Evolutionary conservation across 495 filamentous ascomycete species (phyloP).

Genomic region (Staphylotrichum tortipilum): DNA sequence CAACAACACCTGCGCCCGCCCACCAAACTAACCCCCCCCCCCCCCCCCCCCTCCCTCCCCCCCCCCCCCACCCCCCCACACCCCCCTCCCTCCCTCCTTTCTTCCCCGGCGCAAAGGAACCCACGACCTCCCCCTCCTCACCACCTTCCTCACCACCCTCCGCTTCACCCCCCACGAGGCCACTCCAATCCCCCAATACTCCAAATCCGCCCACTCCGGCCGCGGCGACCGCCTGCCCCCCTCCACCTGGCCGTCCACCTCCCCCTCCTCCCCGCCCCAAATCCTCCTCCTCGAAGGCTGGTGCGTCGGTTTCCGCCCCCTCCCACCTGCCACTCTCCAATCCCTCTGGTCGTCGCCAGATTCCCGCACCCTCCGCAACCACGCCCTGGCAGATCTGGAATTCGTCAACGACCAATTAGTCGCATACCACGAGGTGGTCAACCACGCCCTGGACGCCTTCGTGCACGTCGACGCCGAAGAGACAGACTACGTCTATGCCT

Average conservation of each 20-base stretch:
- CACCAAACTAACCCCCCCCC: constrained; percentile 9
- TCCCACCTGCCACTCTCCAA: constrained; percentile 46
- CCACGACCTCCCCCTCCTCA: constrained; percentile 66
- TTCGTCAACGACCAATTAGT: constrained; percentile 64
- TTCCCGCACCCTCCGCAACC: constrained; percentile 41
- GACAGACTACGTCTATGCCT: constrained; percentile 70
- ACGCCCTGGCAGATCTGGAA: constrained; percentile 56
- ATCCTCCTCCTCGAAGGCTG: constrained; percentile 86
- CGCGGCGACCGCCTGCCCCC: constrained; percentile 66
- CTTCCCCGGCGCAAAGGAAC: too few species aligned
- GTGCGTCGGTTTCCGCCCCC: constrained; percentile 76
- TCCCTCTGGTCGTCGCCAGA: constrained; percentile 44
- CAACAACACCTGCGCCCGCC: neutral
- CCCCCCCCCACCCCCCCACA: constrained; percentile 50
- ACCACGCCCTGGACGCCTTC: constrained; percentile 63
- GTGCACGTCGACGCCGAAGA: constrained; percentile 84
- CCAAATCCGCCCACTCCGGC: constrained; percentile 71
- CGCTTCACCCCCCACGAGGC: constrained; percentile 40
- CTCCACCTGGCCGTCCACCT: constrained; percentile 35
- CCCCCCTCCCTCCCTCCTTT: constrained; percentile 43
- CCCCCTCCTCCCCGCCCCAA: constrained; percentile 29
- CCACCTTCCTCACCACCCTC: constrained; percentile 54
- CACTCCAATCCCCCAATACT: constrained; percentile 66
- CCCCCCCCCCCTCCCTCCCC: constrained; percentile 74
- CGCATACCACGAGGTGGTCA: constrained; percentile 63